phyloP scores from a whole-genome alignment of 2,329 filamentous ascomycete genomes.

The Dothistroma septosporum region DNA sequence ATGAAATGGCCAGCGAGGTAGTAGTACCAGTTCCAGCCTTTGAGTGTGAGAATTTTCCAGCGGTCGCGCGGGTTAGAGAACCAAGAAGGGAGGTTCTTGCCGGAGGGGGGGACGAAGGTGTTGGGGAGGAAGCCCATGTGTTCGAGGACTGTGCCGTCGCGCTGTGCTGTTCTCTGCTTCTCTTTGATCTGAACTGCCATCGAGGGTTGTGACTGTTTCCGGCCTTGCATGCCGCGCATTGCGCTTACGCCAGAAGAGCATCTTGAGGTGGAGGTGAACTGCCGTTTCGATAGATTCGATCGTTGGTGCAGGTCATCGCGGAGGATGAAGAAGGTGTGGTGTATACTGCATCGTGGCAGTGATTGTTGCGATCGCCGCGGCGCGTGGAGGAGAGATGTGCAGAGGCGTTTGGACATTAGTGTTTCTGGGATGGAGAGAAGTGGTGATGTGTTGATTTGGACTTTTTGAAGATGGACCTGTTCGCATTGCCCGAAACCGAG shows the following conservation, averaged over 20 bases:
- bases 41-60: conserved; percentile 6
- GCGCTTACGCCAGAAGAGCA: conserved; percentile 5
- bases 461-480: neutral
- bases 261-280: conserved; percentile 20
- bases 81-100: conserved; percentile 23
- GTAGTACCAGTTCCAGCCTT: conserved; percentile 3
- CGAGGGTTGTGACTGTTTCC: conserved; percentile 36
- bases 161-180: conserved; percentile 33
- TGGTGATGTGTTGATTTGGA: neutral
- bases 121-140: conserved; percentile 45
- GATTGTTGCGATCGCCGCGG: conserved; percentile 9
- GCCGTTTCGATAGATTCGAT: conserved; percentile 5
- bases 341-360: conserved; percentile 12
- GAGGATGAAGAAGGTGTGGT: conserved; percentile 6
- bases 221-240: neutral
- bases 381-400: conserved; percentile 19
- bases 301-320: conserved; percentile 10
- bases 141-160: conserved; percentile 31
- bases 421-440: neutral
- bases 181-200: conserved; percentile 36
- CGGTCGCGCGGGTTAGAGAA: conserved; percentile 9
- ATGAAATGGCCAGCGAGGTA: conserved; percentile 1
- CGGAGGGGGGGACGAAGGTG: conserved; percentile 32
- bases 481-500: neutral
- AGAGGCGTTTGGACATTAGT: conserved; percentile 24